Conservation (phyloP, 805 yeast genomes). For the Lachancea sp. region DNA sequence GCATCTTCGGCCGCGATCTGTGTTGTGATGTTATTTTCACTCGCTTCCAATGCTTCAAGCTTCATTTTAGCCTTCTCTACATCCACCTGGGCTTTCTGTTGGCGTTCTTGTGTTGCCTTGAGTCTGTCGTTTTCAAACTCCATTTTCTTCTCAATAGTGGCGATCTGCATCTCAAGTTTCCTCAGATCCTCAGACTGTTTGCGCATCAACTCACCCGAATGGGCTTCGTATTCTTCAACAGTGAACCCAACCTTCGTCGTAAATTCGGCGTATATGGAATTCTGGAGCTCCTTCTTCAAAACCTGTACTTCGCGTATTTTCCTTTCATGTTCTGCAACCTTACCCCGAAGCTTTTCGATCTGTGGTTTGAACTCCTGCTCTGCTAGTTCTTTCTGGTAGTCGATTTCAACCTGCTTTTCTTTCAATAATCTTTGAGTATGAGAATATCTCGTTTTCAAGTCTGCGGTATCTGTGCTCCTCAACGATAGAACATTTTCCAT, state of each 20-base stretch:
- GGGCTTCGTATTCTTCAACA: slow-evolving; percentile 63
- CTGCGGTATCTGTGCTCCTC: slow-evolving; percentile 41
- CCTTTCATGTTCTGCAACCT: slow-evolving; percentile 17
- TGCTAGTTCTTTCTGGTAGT: slow-evolving; percentile 38
- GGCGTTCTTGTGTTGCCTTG: slow-evolving; percentile 45
- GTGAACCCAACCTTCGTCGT: slow-evolving; percentile 49
- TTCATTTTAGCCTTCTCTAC: slow-evolving; percentile 33
- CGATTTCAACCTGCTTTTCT: slow-evolving; percentile 45
- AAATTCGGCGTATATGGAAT: slow-evolving; percentile 45
- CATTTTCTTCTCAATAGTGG: slow-evolving; percentile 53
- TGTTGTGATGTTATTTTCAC: slow-evolving; percentile 29
- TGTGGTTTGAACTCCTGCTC: slow-evolving; percentile 27
- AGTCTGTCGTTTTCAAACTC: slow-evolving; percentile 59
- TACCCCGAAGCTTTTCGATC: slow-evolving; percentile 20
- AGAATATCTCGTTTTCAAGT: slow-evolving; percentile 39
- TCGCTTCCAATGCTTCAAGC: slow-evolving; percentile 29
- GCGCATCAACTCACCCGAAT: slow-evolving; percentile 54
- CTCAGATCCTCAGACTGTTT: slow-evolving; percentile 55
- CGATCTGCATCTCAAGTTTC: slow-evolving; percentile 53
- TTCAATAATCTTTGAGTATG: slow-evolving; percentile 40
- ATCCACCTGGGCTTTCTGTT: slow-evolving; percentile 36
- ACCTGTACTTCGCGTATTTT: slow-evolving; percentile 26
- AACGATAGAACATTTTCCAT: slow-evolving; percentile 49
- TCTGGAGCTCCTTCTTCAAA: slow-evolving; percentile 36
- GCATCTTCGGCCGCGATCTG: slow-evolving; percentile 36